phyloP scores from a whole-genome alignment of 2,329 filamentous ascomycete genomes.

The Colletotrichum plurivorum region DNA sequence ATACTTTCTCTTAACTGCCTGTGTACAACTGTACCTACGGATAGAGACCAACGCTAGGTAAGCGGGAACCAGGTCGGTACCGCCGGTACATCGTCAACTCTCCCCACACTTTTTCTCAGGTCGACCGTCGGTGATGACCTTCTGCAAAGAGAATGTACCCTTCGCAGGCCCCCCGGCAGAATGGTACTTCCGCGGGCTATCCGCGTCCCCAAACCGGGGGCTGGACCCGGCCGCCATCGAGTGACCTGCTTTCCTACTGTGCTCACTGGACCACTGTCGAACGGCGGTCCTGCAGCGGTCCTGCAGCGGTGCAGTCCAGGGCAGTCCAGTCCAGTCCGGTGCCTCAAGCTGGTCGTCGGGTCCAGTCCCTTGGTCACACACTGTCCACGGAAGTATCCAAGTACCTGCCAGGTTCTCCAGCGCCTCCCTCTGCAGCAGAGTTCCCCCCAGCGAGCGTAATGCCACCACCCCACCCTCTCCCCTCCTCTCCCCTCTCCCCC shows the following conservation, averaged over 20 bases:
- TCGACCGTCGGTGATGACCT: slow-evolving; percentile 20
- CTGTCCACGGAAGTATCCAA: neutral
- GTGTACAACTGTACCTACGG: neutral
- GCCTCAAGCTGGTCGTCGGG: neutral
- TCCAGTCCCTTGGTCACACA: slow-evolving; percentile 5
- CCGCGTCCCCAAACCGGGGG: slow-evolving; percentile 6
- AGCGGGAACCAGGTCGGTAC: too few species aligned
- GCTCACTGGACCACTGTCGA: neutral
- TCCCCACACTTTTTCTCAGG: slow-evolving; percentile 18
- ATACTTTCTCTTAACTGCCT: neutral
- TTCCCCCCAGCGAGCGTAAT: slow-evolving; percentile 29
- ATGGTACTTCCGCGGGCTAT: neutral
- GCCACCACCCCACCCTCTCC: slow-evolving; percentile 31
- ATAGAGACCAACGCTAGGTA: neutral
- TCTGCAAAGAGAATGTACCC: neutral
- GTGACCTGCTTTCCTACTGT: neutral
- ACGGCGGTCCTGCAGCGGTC: slow-evolving; percentile 9
- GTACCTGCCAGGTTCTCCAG: neutral
- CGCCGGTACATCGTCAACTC: too few species aligned
- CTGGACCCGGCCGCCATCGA: slow-evolving; percentile 3
- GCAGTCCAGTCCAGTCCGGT: slow-evolving; percentile 5
- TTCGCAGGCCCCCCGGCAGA: neutral
- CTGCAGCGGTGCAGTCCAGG: slow-evolving; percentile 21
- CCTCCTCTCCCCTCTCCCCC: slow-evolving; percentile 7
- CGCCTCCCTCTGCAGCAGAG: neutral